Base-by-base conservation (phyloP, 2,329 filamentous ascomycete species). In the Xylaria sp. region DNA sequence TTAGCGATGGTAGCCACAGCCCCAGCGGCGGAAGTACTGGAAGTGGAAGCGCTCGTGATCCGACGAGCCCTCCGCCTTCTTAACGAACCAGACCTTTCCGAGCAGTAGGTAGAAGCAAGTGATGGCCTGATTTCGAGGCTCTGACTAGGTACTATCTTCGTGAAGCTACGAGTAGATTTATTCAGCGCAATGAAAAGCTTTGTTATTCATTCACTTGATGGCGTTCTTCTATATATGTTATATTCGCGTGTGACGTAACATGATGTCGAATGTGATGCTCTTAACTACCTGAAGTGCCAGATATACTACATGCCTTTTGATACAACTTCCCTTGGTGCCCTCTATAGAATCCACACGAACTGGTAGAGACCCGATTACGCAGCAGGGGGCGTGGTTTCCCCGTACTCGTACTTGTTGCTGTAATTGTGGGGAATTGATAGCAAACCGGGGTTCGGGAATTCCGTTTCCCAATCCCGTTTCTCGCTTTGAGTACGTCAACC, bases 41-140 rank as follows among this genome's bases (percentile, higher is more conserved):
- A 43, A 85, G 83, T 70, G 83, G 84, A 45, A 84, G 82, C 72
- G 74, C 75, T 57, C 82, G 81, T 59, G 86, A 87, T 73, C 83
- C 85, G 28, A 82, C 81, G 68, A 89, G 87, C 75, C 87, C 86
- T 59, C 62, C 72, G 57, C 72, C 70, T 57, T 70, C 65, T 61
- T 72, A 39, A 70, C 32, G 25, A 28, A 28, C 15, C 13, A 18
- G 32, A 4, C 45, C 28, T 30, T 45, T 23, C 32, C 62, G 10
- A 45, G 30, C 34, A 60, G 48, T 15, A 28, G 6, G 48, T 15
- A 28, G 6, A 43, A 41, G 39, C 23, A 46, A 39, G 46, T 6
- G 30, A 28, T 45, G 30, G 50, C 45, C 28, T 69, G 25, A 20
- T 60, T 59, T 45, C 15, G 23, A 61, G 53, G 53, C 62, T 62